Conservation (phyloP, 148 eudicot species). For the Oxyria digyna region DNA sequence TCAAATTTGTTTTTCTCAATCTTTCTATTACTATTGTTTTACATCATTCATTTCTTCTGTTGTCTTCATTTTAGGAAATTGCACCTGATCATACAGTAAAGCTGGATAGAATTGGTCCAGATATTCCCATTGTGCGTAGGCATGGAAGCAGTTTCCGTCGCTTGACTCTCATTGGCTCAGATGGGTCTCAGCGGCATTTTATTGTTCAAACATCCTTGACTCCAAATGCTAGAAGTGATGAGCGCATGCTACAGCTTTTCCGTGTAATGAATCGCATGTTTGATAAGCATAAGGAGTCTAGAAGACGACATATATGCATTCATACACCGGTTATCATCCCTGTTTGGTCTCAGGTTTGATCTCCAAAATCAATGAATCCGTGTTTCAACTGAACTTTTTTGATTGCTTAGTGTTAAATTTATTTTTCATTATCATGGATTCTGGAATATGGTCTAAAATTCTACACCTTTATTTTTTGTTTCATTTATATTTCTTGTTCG, state of each 20-base stretch:
- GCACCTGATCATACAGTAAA: slow-evolving; percentile 98
- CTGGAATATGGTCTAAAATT: neutral
- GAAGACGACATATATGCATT: slow-evolving; percentile 88
- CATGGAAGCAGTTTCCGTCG: slow-evolving; percentile 98
- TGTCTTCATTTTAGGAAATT: slow-evolving; percentile 43
- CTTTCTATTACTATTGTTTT: neutral
- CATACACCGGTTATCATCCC: slow-evolving; percentile 96
- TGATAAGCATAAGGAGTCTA: slow-evolving; percentile 95
- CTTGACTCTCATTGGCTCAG: slow-evolving; percentile 91
- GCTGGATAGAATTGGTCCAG: slow-evolving; percentile 94
- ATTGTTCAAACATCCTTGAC: slow-evolving; percentile 90
- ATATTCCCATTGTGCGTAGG: slow-evolving; percentile 90
- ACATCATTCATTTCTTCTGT: neutral
- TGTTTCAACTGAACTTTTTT: neutral
- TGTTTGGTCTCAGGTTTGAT: slow-evolving; percentile 91
- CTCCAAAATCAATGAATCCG: slow-evolving; percentile 4
- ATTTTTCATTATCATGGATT: neutral
- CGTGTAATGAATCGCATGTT: slow-evolving; percentile 97
- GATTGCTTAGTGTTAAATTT: neutral
- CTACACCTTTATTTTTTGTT: neutral
- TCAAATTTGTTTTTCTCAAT: neutral
- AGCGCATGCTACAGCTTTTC: slow-evolving; percentile 94
- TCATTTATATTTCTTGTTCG: neutral
- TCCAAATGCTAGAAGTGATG: slow-evolving; percentile 97
- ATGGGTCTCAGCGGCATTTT: slow-evolving; percentile 97